Conservation (phyloP, 2,329 filamentous ascomycete genomes). For the Stemphylium vesicarium region DNA sequence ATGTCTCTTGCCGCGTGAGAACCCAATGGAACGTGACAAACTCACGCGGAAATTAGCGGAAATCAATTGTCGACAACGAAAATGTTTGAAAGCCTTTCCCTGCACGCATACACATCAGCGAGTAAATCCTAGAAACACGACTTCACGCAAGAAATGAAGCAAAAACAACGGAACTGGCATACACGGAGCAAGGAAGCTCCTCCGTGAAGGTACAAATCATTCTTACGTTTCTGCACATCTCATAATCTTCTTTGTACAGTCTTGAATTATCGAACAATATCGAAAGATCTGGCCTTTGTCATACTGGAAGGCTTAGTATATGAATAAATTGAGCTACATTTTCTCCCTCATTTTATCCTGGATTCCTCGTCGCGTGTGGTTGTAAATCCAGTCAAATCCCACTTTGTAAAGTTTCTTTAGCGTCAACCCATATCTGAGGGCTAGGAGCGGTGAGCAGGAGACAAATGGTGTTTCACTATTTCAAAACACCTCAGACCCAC, state of each 20-base stretch:
- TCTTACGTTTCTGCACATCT: no score
- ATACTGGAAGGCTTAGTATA: no score
- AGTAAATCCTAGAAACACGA: background rate
- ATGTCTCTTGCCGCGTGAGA: background rate
- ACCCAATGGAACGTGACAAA: background rate
- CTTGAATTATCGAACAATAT: no score
- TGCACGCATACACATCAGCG: background rate
- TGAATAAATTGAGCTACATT: no score
- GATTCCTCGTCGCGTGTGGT: no score
- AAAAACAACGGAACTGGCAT: no score
- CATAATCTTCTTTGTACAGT: no score
- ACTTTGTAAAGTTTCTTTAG: background rate
- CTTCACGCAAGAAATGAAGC: background rate
- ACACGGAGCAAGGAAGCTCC: no score
- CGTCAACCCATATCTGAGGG: background rate
- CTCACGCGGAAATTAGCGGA: background rate
- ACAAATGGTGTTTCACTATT: constrained; percentile 16
- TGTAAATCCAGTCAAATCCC: no score
- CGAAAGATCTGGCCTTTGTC: no score
- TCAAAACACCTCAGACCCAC: constrained; percentile 10
- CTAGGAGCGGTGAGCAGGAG: background rate
- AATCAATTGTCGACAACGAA: background rate
- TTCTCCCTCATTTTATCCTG: no score
- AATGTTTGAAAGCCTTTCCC: background rate
- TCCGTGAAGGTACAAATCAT: no score